These are phyloP conservation scores for Pseudopithomyces chartarum DNA, from an alignment of 2,329 filamentous ascomycete species.

Conservation along the genomic window DNA sequence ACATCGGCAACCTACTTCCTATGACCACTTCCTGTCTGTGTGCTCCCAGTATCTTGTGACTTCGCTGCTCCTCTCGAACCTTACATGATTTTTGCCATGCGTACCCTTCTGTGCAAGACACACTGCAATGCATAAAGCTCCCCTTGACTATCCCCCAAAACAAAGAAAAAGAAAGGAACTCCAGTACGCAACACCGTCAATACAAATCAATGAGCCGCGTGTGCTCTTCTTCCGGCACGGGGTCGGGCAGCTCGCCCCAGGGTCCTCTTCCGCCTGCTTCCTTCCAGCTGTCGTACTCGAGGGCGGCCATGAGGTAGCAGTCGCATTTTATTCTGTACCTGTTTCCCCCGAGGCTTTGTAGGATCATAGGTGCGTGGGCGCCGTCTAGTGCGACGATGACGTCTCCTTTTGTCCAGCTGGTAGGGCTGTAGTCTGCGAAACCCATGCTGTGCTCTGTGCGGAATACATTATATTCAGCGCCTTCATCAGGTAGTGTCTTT, in stretches of 20 bases:
- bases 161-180: no score
- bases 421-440: neutral
- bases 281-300: slow-evolving; percentile 15
- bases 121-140: neutral
- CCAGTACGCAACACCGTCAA: neutral
- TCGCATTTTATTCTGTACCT: slow-evolving; percentile 9
- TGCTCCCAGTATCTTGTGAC: no score
- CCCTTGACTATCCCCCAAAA: no score
- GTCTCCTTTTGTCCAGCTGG: neutral
- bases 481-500: no score
- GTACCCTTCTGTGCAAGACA: no score
- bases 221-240: neutral
- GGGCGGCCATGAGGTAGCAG: slow-evolving; percentile 15
- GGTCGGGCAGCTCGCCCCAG: neutral
- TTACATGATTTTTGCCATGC: no score
- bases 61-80: no score
- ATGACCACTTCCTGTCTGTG: no score
- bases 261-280: neutral
- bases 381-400: slow-evolving; percentile 11
- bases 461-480: neutral
- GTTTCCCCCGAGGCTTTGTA: neutral
- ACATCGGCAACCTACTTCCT: no score
- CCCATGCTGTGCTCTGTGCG: slow-evolving; percentile 5
- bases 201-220: neutral
- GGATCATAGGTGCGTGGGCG: slow-evolving; percentile 5